These are phyloP conservation scores for Cercospora sp. DNA, from an alignment of 2,329 filamentous ascomycete species.

Conservation along the genomic window DNA sequence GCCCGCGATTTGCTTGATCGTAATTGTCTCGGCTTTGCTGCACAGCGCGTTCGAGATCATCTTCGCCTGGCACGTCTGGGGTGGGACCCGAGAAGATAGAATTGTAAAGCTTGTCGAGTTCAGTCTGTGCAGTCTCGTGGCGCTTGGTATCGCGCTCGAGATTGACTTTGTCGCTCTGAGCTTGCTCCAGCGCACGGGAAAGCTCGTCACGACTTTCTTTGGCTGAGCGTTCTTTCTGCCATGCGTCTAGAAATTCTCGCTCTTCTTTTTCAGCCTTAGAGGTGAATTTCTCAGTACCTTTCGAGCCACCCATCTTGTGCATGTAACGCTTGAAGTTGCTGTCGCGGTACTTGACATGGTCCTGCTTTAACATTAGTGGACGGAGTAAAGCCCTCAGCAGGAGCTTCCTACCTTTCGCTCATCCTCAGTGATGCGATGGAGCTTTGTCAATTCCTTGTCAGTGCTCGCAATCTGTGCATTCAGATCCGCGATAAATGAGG, in stretches of 20 bases:
- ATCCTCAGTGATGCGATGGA: slow-evolving; percentile 48
- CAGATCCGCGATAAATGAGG: slow-evolving; percentile 50
- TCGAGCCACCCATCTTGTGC: slow-evolving; percentile 54
- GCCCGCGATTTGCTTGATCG: slow-evolving; percentile 40
- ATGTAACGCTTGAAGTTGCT: slow-evolving; percentile 55
- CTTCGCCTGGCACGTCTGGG: slow-evolving; percentile 57
- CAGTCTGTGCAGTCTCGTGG: slow-evolving; percentile 48
- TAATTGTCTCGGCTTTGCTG: slow-evolving; percentile 43
- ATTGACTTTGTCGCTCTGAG: slow-evolving; percentile 40
- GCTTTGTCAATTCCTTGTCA: slow-evolving; percentile 42
- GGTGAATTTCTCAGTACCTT: slow-evolving; percentile 48
- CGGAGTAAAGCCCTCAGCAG: neutral
- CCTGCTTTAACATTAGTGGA: slow-evolving; percentile 28
- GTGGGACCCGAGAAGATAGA: slow-evolving; percentile 57
- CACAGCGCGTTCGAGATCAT: slow-evolving; percentile 47
- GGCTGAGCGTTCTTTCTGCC: slow-evolving; percentile 52
- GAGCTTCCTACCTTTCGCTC: slow-evolving; percentile 44
- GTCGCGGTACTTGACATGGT: slow-evolving; percentile 57
- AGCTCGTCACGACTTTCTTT: slow-evolving; percentile 48
- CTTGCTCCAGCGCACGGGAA: slow-evolving; percentile 45
- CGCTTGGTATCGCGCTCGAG: slow-evolving; percentile 42
- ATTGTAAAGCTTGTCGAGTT: slow-evolving; percentile 56
- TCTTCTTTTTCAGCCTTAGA: slow-evolving; percentile 57
- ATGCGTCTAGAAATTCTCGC: slow-evolving; percentile 56
- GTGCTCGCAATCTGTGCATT: slow-evolving; percentile 44